phyloP scores from a whole-genome alignment of 2,329 filamentous ascomycete species.

The Fusarium fujikuroi region DNA sequence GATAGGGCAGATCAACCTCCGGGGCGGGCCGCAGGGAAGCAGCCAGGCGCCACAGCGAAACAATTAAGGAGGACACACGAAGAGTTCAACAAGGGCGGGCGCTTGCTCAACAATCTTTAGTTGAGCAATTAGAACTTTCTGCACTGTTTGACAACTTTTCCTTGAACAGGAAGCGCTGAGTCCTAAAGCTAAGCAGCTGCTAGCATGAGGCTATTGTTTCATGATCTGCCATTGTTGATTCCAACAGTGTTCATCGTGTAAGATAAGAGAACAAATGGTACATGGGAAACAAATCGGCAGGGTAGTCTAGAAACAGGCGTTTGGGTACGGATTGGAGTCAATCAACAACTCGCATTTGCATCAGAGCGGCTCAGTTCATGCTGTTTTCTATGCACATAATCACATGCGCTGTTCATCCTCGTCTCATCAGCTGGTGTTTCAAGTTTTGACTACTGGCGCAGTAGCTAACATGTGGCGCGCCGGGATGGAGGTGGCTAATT shows the following conservation, averaged over 20 bases:
- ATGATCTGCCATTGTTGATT: conserved; percentile 7
- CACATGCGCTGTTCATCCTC: conserved; percentile 5
- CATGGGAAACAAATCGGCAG: not conserved
- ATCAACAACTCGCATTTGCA: not conserved
- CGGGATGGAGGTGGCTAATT: conserved; percentile 25
- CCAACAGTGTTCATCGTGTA: conserved; percentile 9
- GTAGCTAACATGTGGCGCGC: conserved; percentile 23
- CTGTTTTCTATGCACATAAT: not conserved
- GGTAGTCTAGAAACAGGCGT: conserved; percentile 25
- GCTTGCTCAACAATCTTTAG: not conserved
- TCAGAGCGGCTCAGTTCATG: not conserved
- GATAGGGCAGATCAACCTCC: conserved; percentile 82
- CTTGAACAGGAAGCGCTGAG: conserved; percentile 5
- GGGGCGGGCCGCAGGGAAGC: conserved; percentile 55
- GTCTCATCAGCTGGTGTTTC: conserved; percentile 23
- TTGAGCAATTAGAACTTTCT: not conserved
- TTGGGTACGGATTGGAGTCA: conserved; percentile 19
- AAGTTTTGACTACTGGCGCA: conserved; percentile 28
- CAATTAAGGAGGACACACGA: conserved; percentile 9
- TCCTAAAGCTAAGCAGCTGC: not conserved
- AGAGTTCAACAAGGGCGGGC: not conserved
- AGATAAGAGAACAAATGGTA: conserved; percentile 3
- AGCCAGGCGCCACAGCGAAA: conserved; percentile 32
- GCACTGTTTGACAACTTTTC: conserved; percentile 1
- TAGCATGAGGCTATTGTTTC: conserved; percentile 21